Conservation (phyloP, 495 filamentous ascomycete species). For the Rusavskia elegans region DNA sequence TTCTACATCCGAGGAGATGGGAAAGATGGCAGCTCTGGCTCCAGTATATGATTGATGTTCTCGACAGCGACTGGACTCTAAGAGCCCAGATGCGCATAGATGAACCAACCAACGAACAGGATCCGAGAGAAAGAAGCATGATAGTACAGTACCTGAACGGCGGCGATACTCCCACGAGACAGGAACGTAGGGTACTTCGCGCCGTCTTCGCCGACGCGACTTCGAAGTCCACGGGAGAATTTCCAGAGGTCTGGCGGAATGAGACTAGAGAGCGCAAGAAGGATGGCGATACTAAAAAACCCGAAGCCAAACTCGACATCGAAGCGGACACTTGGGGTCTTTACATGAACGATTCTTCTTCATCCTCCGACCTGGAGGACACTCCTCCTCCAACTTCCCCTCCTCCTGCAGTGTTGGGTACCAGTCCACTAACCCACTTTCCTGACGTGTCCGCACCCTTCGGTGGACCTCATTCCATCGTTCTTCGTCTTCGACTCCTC, state of each 20-base stretch:
- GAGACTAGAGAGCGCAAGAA: slow-evolving; percentile 34
- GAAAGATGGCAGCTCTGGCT: slow-evolving; percentile 71
- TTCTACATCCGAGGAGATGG: slow-evolving; percentile 56
- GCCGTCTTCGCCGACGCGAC: slow-evolving; percentile 49
- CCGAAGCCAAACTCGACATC: slow-evolving; percentile 36
- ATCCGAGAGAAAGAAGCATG: slow-evolving; percentile 32
- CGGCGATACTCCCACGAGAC: slow-evolving; percentile 20
- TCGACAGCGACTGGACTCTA: slow-evolving; percentile 65
- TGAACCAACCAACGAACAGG: slow-evolving; percentile 16
- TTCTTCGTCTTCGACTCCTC: slow-evolving; percentile 49
- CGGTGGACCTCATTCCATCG: slow-evolving; percentile 41
- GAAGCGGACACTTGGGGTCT: slow-evolving; percentile 42
- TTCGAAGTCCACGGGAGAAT: slow-evolving; percentile 31
- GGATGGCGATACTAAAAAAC: slow-evolving; percentile 21
- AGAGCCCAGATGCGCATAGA: slow-evolving; percentile 13
- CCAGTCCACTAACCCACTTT: slow-evolving; percentile 2
- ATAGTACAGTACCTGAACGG: slow-evolving; percentile 36
- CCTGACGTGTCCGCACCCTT: slow-evolving; percentile 19
- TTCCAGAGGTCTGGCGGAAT: slow-evolving; percentile 41
- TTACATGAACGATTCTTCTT: slow-evolving; percentile 32
- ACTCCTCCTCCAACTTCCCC: slow-evolving; percentile 1
- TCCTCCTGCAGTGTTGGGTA: background rate
- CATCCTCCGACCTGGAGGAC: slow-evolving; percentile 19
- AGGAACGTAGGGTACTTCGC: slow-evolving; percentile 36
- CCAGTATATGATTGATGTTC: slow-evolving; percentile 57